phyloP scores from a whole-genome alignment of 805 yeast species.

The Suhomyces sp. region DNA sequence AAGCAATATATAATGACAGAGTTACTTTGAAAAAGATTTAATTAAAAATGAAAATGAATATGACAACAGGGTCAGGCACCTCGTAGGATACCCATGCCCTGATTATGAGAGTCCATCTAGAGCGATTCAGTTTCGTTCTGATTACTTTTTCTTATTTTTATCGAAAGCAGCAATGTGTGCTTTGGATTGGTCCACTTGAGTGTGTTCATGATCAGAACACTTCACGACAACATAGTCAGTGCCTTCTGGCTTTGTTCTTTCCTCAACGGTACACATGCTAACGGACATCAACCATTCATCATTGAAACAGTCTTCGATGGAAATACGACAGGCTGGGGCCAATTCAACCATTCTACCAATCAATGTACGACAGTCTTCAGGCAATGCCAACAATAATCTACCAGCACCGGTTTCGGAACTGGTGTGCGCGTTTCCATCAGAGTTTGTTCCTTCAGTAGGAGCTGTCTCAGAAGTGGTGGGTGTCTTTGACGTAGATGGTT shows the following conservation, averaged over 20 bases:
- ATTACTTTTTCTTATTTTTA: slow-evolving; percentile 64
- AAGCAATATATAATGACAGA: too few species aligned
- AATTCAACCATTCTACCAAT: slow-evolving; percentile 76
- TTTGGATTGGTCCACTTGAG: slow-evolving; percentile 86
- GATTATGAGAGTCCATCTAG: too few species aligned
- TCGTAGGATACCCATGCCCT: too few species aligned
- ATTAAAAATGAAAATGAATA: too few species aligned
- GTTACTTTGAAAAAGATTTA: too few species aligned
- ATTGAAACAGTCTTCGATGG: slow-evolving; percentile 74
- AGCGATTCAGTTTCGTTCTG: too few species aligned
- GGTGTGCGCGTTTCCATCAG: slow-evolving; percentile 51
- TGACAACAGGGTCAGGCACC: too few species aligned
- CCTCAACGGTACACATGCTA: slow-evolving; percentile 66
- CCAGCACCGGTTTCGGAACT: slow-evolving; percentile 70
- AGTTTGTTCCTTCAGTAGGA: slow-evolving; percentile 3
- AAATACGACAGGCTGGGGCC: slow-evolving; percentile 82
- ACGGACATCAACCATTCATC: slow-evolving; percentile 69
- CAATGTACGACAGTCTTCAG: slow-evolving; percentile 64
- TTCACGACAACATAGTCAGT: slow-evolving; percentile 36
- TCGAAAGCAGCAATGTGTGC: slow-evolving; percentile 95
- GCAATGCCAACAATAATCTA: slow-evolving; percentile 66
- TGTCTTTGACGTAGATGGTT: background rate
- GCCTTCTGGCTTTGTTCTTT: slow-evolving; percentile 37
- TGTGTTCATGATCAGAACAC: slow-evolving; percentile 72
- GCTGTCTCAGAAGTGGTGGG: slow-evolving; percentile 2